Percentiles rank a stretch among this genome's conserved stretches.
Conservation (phyloP, 768 basidiomycete species). For the Termitomyces sp. region DNA sequence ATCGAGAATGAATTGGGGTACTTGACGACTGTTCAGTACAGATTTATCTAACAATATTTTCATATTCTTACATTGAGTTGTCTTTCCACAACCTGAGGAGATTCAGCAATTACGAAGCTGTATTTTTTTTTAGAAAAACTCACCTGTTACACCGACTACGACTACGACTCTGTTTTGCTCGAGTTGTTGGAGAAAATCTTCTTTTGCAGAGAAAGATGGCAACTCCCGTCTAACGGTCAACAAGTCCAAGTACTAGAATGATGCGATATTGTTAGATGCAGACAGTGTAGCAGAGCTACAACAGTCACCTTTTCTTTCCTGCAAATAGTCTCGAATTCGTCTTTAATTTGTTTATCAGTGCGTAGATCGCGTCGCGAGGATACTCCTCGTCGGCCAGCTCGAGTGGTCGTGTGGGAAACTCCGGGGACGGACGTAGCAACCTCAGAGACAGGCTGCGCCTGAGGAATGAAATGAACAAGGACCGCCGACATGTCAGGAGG, state of each 20-base stretch:
- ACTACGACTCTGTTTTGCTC: conserved; percentile 65
- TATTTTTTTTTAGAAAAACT: not conserved
- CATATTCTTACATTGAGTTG: conserved; percentile 64
- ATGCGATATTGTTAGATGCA: not conserved
- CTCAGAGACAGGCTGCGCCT: conserved; percentile 7
- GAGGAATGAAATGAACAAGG: conserved; percentile 54
- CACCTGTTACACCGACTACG: conserved; percentile 89
- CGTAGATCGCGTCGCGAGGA: conserved; percentile 35
- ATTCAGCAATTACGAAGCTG: not conserved
- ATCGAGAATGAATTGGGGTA: conserved; percentile 90
- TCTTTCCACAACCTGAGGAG: conserved; percentile 78
- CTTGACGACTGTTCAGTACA: conserved; percentile 18
- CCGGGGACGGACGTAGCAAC: conserved; percentile 4
- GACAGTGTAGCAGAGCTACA: not conserved
- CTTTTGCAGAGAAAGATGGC: conserved; percentile 72
- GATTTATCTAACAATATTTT: not conserved
- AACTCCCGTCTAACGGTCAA: conserved; percentile 53
- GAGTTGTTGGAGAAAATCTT: conserved; percentile 58
- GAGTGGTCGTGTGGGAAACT: not conserved
- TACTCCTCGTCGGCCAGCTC: conserved; percentile 16
- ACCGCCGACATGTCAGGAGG: conserved; percentile 76
- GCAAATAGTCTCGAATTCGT: conserved; percentile 47
- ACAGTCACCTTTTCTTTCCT: conserved; percentile 31
- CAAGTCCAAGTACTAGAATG: conserved; percentile 49
- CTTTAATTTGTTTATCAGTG: conserved; percentile 44